Percentiles rank a stretch among this genome's conserved stretches.
These are phyloP conservation scores for Sequoia sempervirens DNA, from an alignment of 75 land plant genomes.

Conservation along the genomic window DNA sequence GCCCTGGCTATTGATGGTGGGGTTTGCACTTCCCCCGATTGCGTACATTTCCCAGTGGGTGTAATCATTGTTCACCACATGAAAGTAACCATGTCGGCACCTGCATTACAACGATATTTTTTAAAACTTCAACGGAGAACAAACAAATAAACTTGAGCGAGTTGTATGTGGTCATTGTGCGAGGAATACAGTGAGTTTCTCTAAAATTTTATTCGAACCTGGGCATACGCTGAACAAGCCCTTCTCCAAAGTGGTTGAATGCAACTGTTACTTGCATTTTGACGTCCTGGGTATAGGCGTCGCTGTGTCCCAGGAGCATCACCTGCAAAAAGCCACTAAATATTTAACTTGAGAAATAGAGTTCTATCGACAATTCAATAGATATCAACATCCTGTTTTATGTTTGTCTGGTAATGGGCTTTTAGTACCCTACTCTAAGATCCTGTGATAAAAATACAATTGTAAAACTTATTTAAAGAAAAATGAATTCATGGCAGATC, in stretches of 20 bases:
- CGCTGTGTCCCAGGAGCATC: slow-evolving; percentile 63
- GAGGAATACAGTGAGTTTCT: too few relatives aligned
- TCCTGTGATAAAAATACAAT: neutral
- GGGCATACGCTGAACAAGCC: slow-evolving; percentile 75
- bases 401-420: neutral
- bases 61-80: slow-evolving; percentile 89
- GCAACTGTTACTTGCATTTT: slow-evolving; percentile 76
- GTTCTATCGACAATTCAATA: neutral
- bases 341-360: neutral
- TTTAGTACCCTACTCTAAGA: too few relatives aligned
- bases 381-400: neutral
- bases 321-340: slow-evolving; percentile 23
- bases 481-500: neutral
- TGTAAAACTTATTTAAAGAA: neutral
- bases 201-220: slow-evolving; percentile 32
- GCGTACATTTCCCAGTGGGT: slow-evolving; percentile 96
- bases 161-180: neutral
- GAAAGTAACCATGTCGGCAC: slow-evolving; percentile 84
- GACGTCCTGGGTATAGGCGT: slow-evolving; percentile 46
- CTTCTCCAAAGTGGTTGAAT: slow-evolving; percentile 71
- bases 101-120: slow-evolving; percentile 19
- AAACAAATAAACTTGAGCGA: neutral
- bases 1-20: slow-evolving; percentile 90
- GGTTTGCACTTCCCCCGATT: slow-evolving; percentile 83
- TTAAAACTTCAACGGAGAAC: neutral